A percentile compares a stretch with the other conserved stretches of the same genome.
Evolutionary conservation across 2,329 filamentous ascomycete genomes (phyloP).

Genomic region (Pseudogymnoascus sp.): DNA sequence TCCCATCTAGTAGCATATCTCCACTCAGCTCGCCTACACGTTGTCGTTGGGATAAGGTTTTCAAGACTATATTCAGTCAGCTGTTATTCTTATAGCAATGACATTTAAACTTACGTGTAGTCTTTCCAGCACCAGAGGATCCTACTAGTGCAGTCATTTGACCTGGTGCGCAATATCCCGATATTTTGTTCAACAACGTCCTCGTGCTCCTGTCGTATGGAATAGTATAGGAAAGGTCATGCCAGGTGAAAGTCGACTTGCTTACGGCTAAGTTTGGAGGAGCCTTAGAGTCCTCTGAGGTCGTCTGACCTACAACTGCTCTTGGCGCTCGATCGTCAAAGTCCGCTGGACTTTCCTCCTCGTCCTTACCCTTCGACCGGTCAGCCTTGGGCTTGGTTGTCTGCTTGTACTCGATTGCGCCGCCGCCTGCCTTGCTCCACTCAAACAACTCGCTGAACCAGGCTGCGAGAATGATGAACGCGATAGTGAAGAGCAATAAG

Average conservation of each 20-base stretch:
- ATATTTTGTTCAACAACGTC: conserved; percentile 65
- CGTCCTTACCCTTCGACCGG: neutral
- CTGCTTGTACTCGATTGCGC: neutral
- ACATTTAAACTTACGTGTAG: conserved; percentile 27
- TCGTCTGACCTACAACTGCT: neutral
- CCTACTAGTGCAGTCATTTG: conserved; percentile 58
- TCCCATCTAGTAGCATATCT: conserved; percentile 61
- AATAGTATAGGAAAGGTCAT: conserved; percentile 60
- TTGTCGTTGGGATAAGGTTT: conserved; percentile 74
- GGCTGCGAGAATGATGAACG: conserved; percentile 43
- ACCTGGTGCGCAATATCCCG: conserved; percentile 72
- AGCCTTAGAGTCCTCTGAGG: conserved; percentile 15
- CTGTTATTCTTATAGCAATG: neutral
- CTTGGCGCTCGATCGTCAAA: neutral
- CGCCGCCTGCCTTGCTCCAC: neutral
- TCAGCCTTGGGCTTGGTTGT: neutral
- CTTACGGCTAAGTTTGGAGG: conserved; percentile 12
- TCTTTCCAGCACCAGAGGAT: conserved; percentile 67
- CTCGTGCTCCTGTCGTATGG: conserved; percentile 52
- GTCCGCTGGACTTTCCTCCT: conserved; percentile 13
- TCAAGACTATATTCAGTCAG: conserved; percentile 52
- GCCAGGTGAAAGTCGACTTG: conserved; percentile 61
- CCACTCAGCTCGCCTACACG: conserved; percentile 83
- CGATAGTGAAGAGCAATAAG: neutral
- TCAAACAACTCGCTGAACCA: conserved; percentile 38